Base-by-base conservation (phyloP, 164 flowering plant species). In the Stephania cephalantha region DNA sequence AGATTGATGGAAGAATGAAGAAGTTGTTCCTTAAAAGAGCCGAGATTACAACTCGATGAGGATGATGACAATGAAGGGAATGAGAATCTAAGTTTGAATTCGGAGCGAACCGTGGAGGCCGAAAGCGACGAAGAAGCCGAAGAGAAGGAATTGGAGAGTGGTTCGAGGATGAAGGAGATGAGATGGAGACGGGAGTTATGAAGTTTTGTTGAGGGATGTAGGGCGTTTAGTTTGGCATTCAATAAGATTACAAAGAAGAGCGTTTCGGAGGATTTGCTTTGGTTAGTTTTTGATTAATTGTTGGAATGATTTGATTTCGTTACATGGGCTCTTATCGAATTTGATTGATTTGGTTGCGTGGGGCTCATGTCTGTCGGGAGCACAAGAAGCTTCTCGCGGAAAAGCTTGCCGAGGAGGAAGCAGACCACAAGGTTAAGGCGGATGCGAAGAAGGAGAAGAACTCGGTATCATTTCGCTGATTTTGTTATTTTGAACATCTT, bases 351-450 rank as follows among this genome's bases (percentile, higher is more conserved):
- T 29, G n/a, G 31, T 67, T 81, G 76, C 84, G 93, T n/a, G 99
- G 96, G 99, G 68, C 98, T 98, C 22, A 89, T 93, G 25, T n/a
- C 80, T 95, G 74, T 86, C 96, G 15, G 95, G 82, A n/a, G 45
- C 89, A 90, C 70, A 90, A 87, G 89, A 88, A 86, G 80, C 97
- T 95, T 65, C 72, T 95, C 63, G 97, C 84, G 5, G 87, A 89
- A 83, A 93, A 92, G 85, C 97, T 95, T 81, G 93, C 97, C 31
- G 93, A 90, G 79, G 98, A 95, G 80, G 89, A 85, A 64, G 82
- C 80, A 46, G 95, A 92, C 30, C 79, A 74, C 72, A 91, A 90
- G 77, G 89, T 74, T 61, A 90, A 92, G 79, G 90, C 88, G 65
- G 91, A 86, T 45, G 84, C 87, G 6, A 93, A 89, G 87, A 95